These are phyloP conservation scores for Lyophyllum decastes DNA, from an alignment of 768 basidiomycete genomes.

Conservation along the genomic window DNA sequence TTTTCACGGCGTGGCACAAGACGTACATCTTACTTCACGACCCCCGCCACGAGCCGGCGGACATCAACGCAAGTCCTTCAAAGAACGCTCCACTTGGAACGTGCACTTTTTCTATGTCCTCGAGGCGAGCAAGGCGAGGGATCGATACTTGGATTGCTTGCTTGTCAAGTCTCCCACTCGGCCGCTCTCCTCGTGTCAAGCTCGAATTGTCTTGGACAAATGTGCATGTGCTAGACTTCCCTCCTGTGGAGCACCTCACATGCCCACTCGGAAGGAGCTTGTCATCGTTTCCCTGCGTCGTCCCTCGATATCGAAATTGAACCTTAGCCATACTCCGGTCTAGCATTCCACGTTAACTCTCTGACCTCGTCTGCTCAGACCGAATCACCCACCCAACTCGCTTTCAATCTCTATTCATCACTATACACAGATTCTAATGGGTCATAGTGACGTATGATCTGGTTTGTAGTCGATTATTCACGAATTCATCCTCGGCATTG, in stretches of 20 bases:
- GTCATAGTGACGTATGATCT: too few relatives aligned
- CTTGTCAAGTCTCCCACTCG: neutral
- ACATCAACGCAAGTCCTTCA: conserved; percentile 2
- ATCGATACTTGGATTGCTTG: neutral
- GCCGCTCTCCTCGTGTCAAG: neutral
- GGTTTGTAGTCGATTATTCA: neutral
- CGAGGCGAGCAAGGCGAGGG: conserved; percentile 4
- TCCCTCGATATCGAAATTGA: too few relatives aligned
- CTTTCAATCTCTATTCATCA: too few relatives aligned
- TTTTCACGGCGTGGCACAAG: neutral
- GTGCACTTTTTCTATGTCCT: conserved; percentile 4
- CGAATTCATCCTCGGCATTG: neutral
- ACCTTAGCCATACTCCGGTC: too few relatives aligned
- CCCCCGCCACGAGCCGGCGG: conserved; percentile 2
- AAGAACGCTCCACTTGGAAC: neutral
- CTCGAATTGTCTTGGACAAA: neutral
- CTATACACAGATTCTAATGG: too few relatives aligned
- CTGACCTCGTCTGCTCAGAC: too few relatives aligned
- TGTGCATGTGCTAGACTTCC: neutral
- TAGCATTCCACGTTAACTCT: too few relatives aligned
- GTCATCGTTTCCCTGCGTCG: too few relatives aligned
- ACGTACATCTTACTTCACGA: neutral
- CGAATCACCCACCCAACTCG: too few relatives aligned
- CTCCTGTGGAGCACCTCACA: too few relatives aligned
- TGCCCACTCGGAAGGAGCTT: too few relatives aligned